Conservation (phyloP, 2,329 filamentous ascomycete species). For the Phyllosticta citrichinensis region DNA sequence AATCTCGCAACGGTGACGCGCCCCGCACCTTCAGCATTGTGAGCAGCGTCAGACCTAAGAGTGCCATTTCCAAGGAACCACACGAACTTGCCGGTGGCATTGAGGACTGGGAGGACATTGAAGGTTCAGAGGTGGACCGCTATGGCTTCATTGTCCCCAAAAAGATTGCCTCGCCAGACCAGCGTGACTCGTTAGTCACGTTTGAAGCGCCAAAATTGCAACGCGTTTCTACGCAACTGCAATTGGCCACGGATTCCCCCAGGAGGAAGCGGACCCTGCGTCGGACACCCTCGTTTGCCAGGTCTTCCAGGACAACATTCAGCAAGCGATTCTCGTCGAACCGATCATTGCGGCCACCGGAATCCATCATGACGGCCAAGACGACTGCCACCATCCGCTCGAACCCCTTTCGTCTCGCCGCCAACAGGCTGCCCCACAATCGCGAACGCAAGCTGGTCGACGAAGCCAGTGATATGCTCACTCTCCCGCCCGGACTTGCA, state of each 20-base stretch:
- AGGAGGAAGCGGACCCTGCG: constrained; percentile 43
- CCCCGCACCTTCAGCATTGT: constrained; percentile 18
- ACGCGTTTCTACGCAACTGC: constrained; percentile 49
- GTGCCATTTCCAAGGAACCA: constrained; percentile 38
- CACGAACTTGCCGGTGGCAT: constrained; percentile 51
- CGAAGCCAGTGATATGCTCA: constrained; percentile 56
- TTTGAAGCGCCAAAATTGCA: constrained; percentile 38
- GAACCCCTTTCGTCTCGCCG: constrained; percentile 40
- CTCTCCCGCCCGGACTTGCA: constrained; percentile 40
- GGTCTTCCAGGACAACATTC: constrained; percentile 26
- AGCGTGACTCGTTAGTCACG: constrained; percentile 20
- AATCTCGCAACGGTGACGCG: constrained; percentile 9
- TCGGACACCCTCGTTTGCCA: constrained; percentile 38
- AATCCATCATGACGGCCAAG: constrained; percentile 26
- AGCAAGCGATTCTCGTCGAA: constrained; percentile 32
- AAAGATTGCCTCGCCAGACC: constrained; percentile 27
- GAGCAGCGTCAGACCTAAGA: constrained; percentile 17
- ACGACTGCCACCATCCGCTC: constrained; percentile 30
- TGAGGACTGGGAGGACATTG: constrained; percentile 55
- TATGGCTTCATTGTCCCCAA: constrained; percentile 53
- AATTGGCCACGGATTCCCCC: constrained; percentile 46
- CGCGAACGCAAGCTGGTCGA: constrained; percentile 45
- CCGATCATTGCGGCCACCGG: constrained; percentile 33
- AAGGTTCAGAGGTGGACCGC: constrained; percentile 50
- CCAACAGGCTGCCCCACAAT: constrained; percentile 45